Evolutionary conservation across 2,329 filamentous ascomycete species (phyloP), one percentile per base, ranked within the genome.

Genomic region (Aspergillus calidoustus): DNA sequence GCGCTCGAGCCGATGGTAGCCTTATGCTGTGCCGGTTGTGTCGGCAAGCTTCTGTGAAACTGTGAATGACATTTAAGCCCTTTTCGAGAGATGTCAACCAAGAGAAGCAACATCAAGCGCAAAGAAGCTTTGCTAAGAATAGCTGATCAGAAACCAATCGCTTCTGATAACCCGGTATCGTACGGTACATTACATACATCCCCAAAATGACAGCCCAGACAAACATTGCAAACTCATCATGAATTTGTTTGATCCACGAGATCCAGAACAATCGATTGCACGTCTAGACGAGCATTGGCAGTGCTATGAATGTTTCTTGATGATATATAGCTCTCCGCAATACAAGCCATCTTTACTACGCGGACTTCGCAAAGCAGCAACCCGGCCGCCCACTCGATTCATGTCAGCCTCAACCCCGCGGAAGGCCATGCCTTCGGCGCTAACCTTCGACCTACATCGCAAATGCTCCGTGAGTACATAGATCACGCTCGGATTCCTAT

Each of bases 361-460:
- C 48, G 52, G 15, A 2, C 28, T 19, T 31, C 44, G 13, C 11
- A 61, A 48, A 23, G 19, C 52, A 25, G 22, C 22, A 15, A 28
- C 31, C 6, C 44, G 13, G 7, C n/a, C 56, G 25, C 49, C 31
- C 15, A 17, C 43, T 17, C 62, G 52, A 60, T 64, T 57, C 38
- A 77, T 77, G 75, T 72, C 75, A 9, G 74, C 74, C 8, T 53
- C 66, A 46, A 55, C 68, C 34, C 54, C 57, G 59, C 71, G 68
- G 57, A 77, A 73, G 60, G 57, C 72, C 17, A 80, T 80, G 75
- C 76, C 77, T 49, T 79, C 90, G 13, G 92, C 92, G 52, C 83
- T 96, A 74, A 91, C 84, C 1, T 94, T 94, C 74, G 90, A 95
- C 69, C 83, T 94, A 31, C 79, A 92, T 62, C 89, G 90, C 53